These are phyloP conservation scores for Houttuynia cordata DNA, from an alignment of 164 flowering plant genomes.

Conservation along the genomic window DNA sequence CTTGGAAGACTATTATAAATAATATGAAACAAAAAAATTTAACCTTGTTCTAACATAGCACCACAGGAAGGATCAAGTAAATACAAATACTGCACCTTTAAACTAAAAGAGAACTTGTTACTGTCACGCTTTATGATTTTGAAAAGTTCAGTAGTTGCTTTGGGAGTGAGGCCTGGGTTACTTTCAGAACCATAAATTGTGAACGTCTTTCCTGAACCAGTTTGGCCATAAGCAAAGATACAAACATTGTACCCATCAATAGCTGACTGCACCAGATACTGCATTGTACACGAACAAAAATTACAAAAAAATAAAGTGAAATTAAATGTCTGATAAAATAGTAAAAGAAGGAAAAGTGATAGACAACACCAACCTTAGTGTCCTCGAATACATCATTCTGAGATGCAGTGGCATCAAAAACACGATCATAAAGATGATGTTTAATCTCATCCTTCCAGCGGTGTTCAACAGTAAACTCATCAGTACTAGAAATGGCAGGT, in stretches of 20 bases:
- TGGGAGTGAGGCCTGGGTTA: conserved; percentile 87
- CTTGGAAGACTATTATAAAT: no score
- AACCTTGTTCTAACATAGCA: no score
- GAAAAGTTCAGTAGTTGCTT: conserved; percentile 80
- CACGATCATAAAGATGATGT: conserved; percentile 81
- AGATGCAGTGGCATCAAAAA: conserved; percentile 68
- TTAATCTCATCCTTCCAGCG: conserved; percentile 85
- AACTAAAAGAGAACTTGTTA: conserved; percentile 73
- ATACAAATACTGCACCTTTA: conserved; percentile 45
- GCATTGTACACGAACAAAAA: conserved; percentile 14
- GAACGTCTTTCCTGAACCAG: conserved; percentile 98
- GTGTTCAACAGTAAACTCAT: conserved; percentile 95
- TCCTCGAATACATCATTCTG: conserved; percentile 95
- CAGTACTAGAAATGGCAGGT: conserved; percentile 30
- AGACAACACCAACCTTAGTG: conserved; percentile 39
- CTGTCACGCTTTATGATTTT: conserved; percentile 62
- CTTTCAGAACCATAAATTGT: conserved; percentile 87
- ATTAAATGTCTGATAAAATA: not conserved
- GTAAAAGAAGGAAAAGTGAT: not conserved
- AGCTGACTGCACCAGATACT: conserved; percentile 98
- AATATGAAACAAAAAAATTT: no score
- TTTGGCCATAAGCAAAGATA: conserved; percentile 99
- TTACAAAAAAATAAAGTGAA: not conserved
- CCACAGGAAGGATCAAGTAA: not conserved
- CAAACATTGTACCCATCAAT: conserved; percentile 96